A percentile compares a stretch with the other conserved stretches of the same genome.
Evolutionary conservation across 345 rosid species (phyloP).

Genomic region (Euclidium syriacum): DNA sequence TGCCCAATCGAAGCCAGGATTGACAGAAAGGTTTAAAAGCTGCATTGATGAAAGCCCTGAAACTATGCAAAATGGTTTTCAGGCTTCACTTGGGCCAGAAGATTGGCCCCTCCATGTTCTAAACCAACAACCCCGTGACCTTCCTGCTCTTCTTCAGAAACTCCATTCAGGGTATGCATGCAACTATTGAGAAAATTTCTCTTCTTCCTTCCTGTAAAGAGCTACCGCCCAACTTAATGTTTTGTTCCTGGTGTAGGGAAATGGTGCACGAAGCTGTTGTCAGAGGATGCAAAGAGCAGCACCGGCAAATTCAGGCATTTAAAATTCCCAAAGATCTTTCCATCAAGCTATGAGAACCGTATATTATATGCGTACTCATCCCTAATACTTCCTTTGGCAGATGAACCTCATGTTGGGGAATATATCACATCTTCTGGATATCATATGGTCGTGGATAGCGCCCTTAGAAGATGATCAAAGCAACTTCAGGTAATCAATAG

Average conservation of each 20-base stretch:
- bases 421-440: slow-evolving; percentile 80
- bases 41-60: slow-evolving; percentile 66
- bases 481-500: slow-evolving; percentile 56
- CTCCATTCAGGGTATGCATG: slow-evolving; percentile 79
- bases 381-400: slow-evolving; percentile 41
- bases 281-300: slow-evolving; percentile 94
- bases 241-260: slow-evolving; percentile 48
- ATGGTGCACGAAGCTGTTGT: slow-evolving; percentile 79
- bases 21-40: slow-evolving; percentile 56
- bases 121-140: slow-evolving; percentile 87
- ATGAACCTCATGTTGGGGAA: slow-evolving; percentile 94
- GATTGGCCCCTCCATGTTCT: slow-evolving; percentile 88
- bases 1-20: slow-evolving; percentile 62
- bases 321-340: slow-evolving; percentile 1
- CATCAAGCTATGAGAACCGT: slow-evolving; percentile 10
- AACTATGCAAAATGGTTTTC: slow-evolving; percentile 37
- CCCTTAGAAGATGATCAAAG: slow-evolving; percentile 82
- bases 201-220: neutral
- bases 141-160: slow-evolving; percentile 91
- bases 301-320: slow-evolving; percentile 86
- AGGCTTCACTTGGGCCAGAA: slow-evolving; percentile 59
- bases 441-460: slow-evolving; percentile 96
- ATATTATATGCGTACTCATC: neutral
- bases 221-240: slow-evolving; percentile 1
- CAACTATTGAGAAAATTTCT: neutral